Evolutionary conservation across 2,329 filamentous ascomycete genomes (phyloP).

Genomic region (Verticillium nonalfalfae): DNA sequence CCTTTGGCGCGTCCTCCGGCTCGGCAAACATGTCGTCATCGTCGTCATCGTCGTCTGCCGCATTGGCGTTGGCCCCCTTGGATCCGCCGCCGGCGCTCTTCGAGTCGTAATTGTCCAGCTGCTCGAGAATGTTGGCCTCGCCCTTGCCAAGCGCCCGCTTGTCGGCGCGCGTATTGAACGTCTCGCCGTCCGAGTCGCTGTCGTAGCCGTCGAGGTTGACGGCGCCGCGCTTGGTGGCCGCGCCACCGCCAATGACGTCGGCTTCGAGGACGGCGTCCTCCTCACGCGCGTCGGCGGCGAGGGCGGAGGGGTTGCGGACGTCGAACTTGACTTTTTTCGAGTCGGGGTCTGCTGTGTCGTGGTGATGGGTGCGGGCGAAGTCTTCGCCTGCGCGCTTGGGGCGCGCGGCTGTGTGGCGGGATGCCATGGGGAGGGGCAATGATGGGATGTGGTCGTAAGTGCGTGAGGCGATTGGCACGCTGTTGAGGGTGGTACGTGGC

Average conservation of each 20-base stretch:
- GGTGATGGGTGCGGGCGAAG: constrained; percentile 69
- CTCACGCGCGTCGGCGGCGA: constrained; percentile 74
- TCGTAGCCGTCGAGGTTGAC: constrained; percentile 97
- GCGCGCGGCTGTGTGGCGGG: constrained; percentile 58
- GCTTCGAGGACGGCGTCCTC: constrained; percentile 75
- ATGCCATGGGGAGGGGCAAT: constrained; percentile 38
- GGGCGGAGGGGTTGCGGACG: constrained; percentile 84
- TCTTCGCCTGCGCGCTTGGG: constrained; percentile 80
- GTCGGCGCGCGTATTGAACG: constrained; percentile 70
- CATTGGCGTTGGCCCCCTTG: constrained; percentile 20
- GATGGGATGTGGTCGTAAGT: neutral
- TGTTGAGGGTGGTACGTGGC: neutral
- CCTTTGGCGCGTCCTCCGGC: constrained; percentile 29
- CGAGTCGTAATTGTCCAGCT: constrained; percentile 48
- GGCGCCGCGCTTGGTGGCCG: constrained; percentile 80
- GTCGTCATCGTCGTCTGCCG: constrained; percentile 30
- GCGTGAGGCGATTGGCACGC: neutral
- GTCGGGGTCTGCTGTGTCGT: constrained; percentile 41
- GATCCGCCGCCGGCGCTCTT: constrained; percentile 30
- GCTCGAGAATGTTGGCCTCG: constrained; percentile 42
- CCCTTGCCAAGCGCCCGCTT: constrained; percentile 41
- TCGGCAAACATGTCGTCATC: constrained; percentile 81
- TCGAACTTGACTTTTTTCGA: constrained; percentile 87
- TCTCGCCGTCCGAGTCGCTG: constrained; percentile 87
- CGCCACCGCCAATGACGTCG: constrained; percentile 81